Percentiles rank a stretch among this genome's conserved stretches.
These are phyloP conservation scores for Phytophthora cryptogea DNA, from an alignment of 352 stramenopile genomes.

Conservation along the genomic window DNA sequence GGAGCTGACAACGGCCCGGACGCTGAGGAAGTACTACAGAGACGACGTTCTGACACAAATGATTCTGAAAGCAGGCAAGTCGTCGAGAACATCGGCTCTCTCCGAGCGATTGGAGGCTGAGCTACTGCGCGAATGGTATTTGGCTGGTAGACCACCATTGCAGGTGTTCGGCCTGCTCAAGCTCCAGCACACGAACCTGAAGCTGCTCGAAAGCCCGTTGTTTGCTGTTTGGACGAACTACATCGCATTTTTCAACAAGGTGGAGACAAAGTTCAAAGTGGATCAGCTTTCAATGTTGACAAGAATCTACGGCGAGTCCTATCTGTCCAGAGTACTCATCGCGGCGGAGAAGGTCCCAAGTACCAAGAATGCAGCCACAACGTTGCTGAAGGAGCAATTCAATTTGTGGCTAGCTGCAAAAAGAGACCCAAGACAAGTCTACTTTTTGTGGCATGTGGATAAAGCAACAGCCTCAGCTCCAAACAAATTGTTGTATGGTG, in stretches of 20 bases:
- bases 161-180: conserved; percentile 10
- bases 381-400: conserved; percentile 3
- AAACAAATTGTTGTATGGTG: neutral
- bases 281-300: conserved; percentile 3
- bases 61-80: conserved; percentile 10
- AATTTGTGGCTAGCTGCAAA: neutral
- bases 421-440: neutral
- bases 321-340: conserved; percentile 14
- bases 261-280: conserved; percentile 6
- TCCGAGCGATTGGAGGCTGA: conserved; percentile 8
- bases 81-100: neutral
- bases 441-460: neutral
- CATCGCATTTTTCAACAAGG: neutral
- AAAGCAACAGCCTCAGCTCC: neutral
- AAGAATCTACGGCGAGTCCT: conserved; percentile 7
- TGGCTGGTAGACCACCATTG: neutral
- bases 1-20: neutral
- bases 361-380: conserved; percentile 4
- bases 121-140: conserved; percentile 15
- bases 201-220: conserved; percentile 4
- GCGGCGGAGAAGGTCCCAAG: conserved; percentile 4
- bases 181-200: neutral
- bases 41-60: conserved; percentile 4
- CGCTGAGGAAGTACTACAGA: conserved; percentile 12
- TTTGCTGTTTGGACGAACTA: conserved; percentile 21